Conservation (phyloP, 495 filamentous ascomycete species). For the Xylaria bambusicola region DNA sequence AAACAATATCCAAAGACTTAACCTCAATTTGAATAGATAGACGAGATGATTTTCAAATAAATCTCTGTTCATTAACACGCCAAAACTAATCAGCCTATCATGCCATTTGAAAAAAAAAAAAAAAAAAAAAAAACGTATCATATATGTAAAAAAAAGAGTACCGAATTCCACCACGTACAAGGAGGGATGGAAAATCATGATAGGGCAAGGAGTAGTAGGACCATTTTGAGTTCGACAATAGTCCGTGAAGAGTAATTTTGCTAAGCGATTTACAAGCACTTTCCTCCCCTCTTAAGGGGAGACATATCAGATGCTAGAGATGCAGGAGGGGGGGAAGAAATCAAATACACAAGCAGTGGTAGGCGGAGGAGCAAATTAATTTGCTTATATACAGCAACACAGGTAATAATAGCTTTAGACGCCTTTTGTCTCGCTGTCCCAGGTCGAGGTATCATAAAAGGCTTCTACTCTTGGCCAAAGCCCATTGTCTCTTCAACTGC, state of each 20-base stretch:
- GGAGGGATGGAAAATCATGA: too few species aligned
- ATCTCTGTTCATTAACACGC: conserved; percentile 2
- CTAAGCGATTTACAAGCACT: neutral
- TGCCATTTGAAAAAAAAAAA: too few species aligned
- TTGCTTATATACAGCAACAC: conserved; percentile 8
- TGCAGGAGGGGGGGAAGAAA: neutral
- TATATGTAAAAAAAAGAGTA: conserved; percentile 9
- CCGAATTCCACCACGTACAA: neutral
- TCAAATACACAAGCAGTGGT: neutral
- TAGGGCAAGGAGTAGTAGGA: too few species aligned
- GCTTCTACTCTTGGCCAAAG: conserved; percentile 87
- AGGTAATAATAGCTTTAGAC: neutral
- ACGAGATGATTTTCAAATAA: too few species aligned
- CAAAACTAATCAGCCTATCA: conserved; percentile 2
- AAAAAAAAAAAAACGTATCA: conserved; percentile 6
- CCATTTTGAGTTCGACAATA: too few species aligned
- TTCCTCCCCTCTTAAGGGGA: conserved; percentile 9
- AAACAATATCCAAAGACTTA: too few species aligned
- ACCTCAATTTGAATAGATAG: too few species aligned
- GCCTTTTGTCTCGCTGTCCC: neutral
- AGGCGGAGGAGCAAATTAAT: neutral
- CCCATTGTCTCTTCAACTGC: conserved; percentile 99
- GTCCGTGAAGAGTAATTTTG: too few species aligned
- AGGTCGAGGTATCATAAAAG: conserved; percentile 16
- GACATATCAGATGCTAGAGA: neutral